Conservation (phyloP, 331 rosid genomes). For the Stylosanthes scabra region DNA sequence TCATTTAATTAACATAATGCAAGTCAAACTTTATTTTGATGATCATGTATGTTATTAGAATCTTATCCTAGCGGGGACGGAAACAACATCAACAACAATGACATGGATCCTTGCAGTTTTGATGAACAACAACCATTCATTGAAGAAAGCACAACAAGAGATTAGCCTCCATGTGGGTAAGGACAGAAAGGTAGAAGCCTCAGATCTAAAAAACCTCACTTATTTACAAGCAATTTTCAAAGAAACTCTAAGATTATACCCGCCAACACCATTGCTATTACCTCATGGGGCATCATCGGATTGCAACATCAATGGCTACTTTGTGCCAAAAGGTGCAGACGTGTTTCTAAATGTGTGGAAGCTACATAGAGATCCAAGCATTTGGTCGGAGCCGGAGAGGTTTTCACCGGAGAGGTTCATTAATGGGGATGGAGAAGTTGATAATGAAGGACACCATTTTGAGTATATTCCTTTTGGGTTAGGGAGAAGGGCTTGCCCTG, state of each 20-base stretch:
- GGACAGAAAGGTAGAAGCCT: constrained; percentile 51
- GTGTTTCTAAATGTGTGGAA: constrained; percentile 68
- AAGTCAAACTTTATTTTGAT: neutral
- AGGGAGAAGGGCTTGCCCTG: constrained; percentile 69
- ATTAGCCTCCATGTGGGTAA: constrained; percentile 47
- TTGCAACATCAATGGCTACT: constrained; percentile 46
- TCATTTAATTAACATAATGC: too few species aligned
- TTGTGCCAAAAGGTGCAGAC: constrained; percentile 59
- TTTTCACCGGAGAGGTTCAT: constrained; percentile 59
- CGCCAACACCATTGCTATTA: constrained; percentile 57
- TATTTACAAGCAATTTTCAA: constrained; percentile 61
- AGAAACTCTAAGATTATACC: constrained; percentile 58
- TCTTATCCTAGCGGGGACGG: constrained; percentile 60
- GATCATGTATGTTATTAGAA: constrained; percentile 41
- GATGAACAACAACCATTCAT: constrained; percentile 39
- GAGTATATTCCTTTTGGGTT: constrained; percentile 57
- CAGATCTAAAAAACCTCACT: constrained; percentile 40
- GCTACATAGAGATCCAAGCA: constrained; percentile 56
- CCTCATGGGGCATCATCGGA: constrained; percentile 66
- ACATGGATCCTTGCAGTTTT: constrained; percentile 55
- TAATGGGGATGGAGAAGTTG: constrained; percentile 31
- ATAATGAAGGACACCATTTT: constrained; percentile 41
- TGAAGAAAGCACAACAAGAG: constrained; percentile 63
- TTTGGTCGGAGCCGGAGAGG: constrained; percentile 50
- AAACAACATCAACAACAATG: constrained; percentile 57